Percentiles rank a stretch among this genome's conserved stretches.
These are phyloP conservation scores for Phytophthora pistaciae DNA, from an alignment of 352 stramenopile species.

Conservation along the genomic window DNA sequence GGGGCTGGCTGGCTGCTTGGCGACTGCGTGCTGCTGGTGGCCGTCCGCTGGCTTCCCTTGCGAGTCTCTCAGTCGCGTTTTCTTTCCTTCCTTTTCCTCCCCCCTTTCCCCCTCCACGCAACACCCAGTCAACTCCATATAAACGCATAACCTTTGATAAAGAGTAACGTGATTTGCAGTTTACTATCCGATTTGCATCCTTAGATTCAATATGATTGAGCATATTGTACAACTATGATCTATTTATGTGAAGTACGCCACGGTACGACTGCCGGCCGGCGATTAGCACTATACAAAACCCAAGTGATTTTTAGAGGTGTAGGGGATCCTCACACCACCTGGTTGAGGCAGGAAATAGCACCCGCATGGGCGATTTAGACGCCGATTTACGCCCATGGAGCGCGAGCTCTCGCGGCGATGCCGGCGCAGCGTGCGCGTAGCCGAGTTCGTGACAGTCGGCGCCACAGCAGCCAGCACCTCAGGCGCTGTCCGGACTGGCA, in stretches of 20 bases:
- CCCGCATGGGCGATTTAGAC: conserved; percentile 3
- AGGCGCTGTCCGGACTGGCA: not conserved
- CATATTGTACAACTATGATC: not conserved
- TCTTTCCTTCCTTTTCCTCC: conserved; percentile 40
- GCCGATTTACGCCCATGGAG: conserved; percentile 26
- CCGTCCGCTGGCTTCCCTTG: conserved; percentile 29
- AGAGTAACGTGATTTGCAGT: too few relatives aligned
- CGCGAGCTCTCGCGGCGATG: conserved; percentile 27
- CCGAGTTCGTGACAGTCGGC: conserved; percentile 25
- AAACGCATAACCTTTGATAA: not conserved
- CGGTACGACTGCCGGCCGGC: not conserved
- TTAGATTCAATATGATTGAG: too few relatives aligned
- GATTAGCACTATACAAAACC: not conserved
- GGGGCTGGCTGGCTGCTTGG: conserved; percentile 15
- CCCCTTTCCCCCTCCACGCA: conserved; percentile 9
- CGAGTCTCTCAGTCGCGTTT: conserved; percentile 39
- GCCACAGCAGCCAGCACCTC: not conserved
- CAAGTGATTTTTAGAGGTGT: not conserved
- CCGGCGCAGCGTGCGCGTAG: conserved; percentile 27
- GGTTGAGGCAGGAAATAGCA: conserved; percentile 2
- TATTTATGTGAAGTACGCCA: not conserved
- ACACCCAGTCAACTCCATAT: not conserved
- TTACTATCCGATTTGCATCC: too few relatives aligned
- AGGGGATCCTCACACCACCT: conserved; percentile 5
- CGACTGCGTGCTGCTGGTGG: conserved; percentile 15